Conservation (phyloP, 345 rosid genomes). For the Hibiscus tridactylites region DNA sequence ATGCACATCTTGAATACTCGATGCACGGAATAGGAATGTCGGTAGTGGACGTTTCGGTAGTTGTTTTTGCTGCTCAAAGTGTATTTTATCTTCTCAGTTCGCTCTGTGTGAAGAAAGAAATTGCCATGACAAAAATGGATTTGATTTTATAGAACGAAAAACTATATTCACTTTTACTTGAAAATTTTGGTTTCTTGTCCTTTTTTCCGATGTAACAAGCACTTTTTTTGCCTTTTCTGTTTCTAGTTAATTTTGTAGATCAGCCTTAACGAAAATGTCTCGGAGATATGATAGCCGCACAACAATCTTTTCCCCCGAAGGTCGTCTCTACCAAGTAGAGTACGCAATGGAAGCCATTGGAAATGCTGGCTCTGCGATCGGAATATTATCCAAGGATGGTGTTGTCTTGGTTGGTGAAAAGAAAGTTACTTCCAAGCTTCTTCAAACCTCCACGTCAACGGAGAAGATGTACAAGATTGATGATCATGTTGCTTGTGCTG, state of each 20-base stretch:
- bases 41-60: background rate
- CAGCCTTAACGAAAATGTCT: conserved; percentile 45
- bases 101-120: background rate
- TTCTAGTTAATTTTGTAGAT: background rate
- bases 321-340: conserved; percentile 97
- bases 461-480: conserved; percentile 87
- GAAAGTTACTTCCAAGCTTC: conserved; percentile 97
- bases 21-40: background rate
- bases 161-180: background rate
- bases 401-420: conserved; percentile 90
- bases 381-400: conserved; percentile 81
- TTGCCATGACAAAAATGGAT: background rate
- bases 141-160: background rate
- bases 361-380: conserved; percentile 91
- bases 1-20: background rate
- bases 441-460: conserved; percentile 68
- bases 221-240: background rate
- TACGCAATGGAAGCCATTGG: conserved; percentile 99
- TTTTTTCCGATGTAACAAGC: background rate
- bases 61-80: background rate
- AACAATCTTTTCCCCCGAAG: conserved; percentile 97
- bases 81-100: background rate
- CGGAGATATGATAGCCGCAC: conserved; percentile 99
- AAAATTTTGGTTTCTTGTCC: background rate
- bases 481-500: conserved; percentile 69